Percentiles rank a stretch among this genome's conserved stretches.
Evolutionary conservation across 768 basidiomycete genomes (phyloP).

Genomic region (Leucocoprinus birnbaumii): DNA sequence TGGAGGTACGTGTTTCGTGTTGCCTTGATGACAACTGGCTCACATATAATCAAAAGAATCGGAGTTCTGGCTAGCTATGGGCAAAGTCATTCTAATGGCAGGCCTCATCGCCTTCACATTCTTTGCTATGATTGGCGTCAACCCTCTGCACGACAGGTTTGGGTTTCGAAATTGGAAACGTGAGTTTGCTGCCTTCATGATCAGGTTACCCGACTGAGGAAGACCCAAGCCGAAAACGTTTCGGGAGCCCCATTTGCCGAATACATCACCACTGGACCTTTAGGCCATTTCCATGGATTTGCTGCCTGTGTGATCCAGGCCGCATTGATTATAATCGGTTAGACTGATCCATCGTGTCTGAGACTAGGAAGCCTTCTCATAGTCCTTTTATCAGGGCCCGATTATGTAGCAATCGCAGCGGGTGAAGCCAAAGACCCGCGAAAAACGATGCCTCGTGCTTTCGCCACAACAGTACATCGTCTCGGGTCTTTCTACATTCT

Average conservation of each 20-base stretch:
- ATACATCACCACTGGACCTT: slow-evolving; percentile 47
- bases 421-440: slow-evolving; percentile 74
- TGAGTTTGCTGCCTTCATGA: slow-evolving; percentile 19
- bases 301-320: slow-evolving; percentile 60
- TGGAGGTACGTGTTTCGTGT: slow-evolving; percentile 31
- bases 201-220: background rate
- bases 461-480: slow-evolving; percentile 75
- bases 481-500: slow-evolving; percentile 76
- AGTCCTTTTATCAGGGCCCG: slow-evolving; percentile 34
- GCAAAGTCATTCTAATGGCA: slow-evolving; percentile 45
- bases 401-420: slow-evolving; percentile 59
- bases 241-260: slow-evolving; percentile 54
- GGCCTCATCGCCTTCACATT: slow-evolving; percentile 53
- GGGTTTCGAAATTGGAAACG: slow-evolving; percentile 52
- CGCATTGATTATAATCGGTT: slow-evolving; percentile 56
- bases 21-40: background rate
- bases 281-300: slow-evolving; percentile 65
- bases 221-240: slow-evolving; percentile 35
- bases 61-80: slow-evolving; percentile 54
- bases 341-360: background rate
- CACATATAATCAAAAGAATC: slow-evolving; percentile 32
- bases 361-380: background rate
- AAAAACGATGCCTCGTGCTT: slow-evolving; percentile 66
- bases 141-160: slow-evolving; percentile 50
- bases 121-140: slow-evolving; percentile 58